Evolutionary conservation across 1,139 yeast genomes (phyloP).

Genomic region (Kluyveromyces sp.): DNA sequence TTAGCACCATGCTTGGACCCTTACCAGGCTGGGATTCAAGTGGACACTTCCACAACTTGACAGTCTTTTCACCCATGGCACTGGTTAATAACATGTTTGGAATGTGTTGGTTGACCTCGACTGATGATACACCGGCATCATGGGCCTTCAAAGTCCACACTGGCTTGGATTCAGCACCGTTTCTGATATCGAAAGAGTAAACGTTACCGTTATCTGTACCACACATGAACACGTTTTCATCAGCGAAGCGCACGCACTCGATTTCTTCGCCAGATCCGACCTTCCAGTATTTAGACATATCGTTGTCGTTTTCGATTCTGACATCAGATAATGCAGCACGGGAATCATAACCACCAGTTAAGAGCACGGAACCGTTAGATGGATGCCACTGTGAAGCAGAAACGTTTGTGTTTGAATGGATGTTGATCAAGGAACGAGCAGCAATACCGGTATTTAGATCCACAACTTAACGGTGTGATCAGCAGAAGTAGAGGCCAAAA

Average conservation of each 20-base stretch:
- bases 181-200: slow-evolving; percentile 80
- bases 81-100: slow-evolving; percentile 78
- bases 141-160: slow-evolving; percentile 97
- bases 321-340: slow-evolving; percentile 76
- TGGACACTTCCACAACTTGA: slow-evolving; percentile 82
- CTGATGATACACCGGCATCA: slow-evolving; percentile 83
- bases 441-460: slow-evolving; percentile 70
- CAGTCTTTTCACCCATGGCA: slow-evolving; percentile 82
- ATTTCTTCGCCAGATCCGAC: slow-evolving; percentile 71
- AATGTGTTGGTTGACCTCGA: slow-evolving; percentile 59
- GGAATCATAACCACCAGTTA: slow-evolving; percentile 92
- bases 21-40: slow-evolving; percentile 30
- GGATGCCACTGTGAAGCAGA: slow-evolving; percentile 85
- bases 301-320: slow-evolving; percentile 57
- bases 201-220: slow-evolving; percentile 92
- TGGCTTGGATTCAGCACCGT: slow-evolving; percentile 48
- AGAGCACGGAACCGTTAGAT: slow-evolving; percentile 61
- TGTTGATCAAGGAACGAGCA: slow-evolving; percentile 54
- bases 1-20: slow-evolving; percentile 83
- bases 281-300: slow-evolving; percentile 55
- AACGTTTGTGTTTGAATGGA: slow-evolving; percentile 57
- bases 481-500: slow-evolving; percentile 91
- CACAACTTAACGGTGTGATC: slow-evolving; percentile 91
- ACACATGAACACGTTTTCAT: slow-evolving; percentile 65
- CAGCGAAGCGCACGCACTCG: slow-evolving; percentile 70